These are phyloP conservation scores for Sordariomycetes sp. DNA, from an alignment of 2,329 filamentous ascomycete genomes.

Conservation along the genomic window DNA sequence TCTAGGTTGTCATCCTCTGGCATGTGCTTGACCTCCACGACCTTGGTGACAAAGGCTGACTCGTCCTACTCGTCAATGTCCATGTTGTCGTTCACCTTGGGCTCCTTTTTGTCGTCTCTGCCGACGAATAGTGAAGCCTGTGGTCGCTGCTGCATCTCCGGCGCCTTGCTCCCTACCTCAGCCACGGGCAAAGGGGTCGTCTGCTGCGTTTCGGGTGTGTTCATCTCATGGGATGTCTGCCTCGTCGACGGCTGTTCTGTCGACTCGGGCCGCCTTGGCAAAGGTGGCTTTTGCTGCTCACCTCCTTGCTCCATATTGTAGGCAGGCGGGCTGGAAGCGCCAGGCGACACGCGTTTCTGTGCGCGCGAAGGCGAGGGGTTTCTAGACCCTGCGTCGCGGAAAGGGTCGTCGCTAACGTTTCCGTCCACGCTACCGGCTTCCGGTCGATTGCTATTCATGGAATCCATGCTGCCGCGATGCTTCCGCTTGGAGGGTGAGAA, in stretches of 20 bases:
- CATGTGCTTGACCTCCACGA: too few species aligned
- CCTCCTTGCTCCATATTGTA: slow-evolving; percentile 5
- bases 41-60: too few species aligned
- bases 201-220: background rate
- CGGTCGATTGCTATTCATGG: slow-evolving; percentile 35
- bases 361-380: background rate
- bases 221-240: background rate
- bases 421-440: slow-evolving; percentile 19
- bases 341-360: background rate
- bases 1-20: too few species aligned
- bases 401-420: background rate
- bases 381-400: slow-evolving; percentile 12
- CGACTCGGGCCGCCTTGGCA: slow-evolving; percentile 3
- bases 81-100: slow-evolving; percentile 9
- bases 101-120: too few species aligned
- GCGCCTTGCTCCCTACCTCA: too few species aligned
- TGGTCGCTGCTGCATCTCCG: slow-evolving; percentile 40
- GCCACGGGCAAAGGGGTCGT: too few species aligned
- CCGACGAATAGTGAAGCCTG: too few species aligned
- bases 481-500: slow-evolving; percentile 36
- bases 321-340: background rate
- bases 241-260: background rate
- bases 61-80: slow-evolving; percentile 23
- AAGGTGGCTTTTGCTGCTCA: slow-evolving; percentile 1
- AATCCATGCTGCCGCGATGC: slow-evolving; percentile 35